phyloP scores from a whole-genome alignment of 2,329 filamentous ascomycete genomes.

The Blastomyces parvus region DNA sequence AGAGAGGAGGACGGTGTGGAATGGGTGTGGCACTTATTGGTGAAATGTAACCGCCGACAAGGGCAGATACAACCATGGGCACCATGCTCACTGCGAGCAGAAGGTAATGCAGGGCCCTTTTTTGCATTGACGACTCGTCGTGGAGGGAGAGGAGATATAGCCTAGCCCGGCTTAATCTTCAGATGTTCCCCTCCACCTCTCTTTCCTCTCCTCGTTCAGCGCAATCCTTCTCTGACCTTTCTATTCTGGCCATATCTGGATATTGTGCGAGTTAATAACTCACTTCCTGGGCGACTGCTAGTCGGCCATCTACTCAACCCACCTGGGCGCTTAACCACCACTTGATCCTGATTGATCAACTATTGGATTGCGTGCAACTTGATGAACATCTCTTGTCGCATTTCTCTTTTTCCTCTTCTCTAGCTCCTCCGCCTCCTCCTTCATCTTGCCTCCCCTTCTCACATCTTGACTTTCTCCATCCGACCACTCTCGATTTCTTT shows the following conservation, averaged over 20 bases:
- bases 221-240: neutral
- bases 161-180: neutral
- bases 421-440: neutral
- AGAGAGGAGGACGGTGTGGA: neutral
- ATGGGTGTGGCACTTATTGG: neutral
- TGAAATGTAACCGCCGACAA: slow-evolving; percentile 7
- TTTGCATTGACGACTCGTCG: neutral
- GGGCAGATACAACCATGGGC: neutral
- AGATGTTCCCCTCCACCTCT: neutral
- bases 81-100: neutral
- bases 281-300: neutral
- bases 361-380: slow-evolving; percentile 2
- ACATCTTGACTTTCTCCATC: neutral
- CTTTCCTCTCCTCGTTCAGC: neutral
- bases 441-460: neutral
- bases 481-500: neutral
- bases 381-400: neutral
- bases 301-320: neutral
- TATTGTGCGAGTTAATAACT: neutral
- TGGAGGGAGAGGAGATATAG: neutral
- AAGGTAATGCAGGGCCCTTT: neutral
- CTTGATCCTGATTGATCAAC: slow-evolving; percentile 4
- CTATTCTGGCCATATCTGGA: neutral
- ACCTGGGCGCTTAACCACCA: slow-evolving; percentile 2
- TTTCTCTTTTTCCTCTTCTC: slow-evolving; percentile 3